These are phyloP conservation scores for Neoscytalidium dimidiatum DNA, from an alignment of 2,329 filamentous ascomycete genomes.

Conservation along the genomic window DNA sequence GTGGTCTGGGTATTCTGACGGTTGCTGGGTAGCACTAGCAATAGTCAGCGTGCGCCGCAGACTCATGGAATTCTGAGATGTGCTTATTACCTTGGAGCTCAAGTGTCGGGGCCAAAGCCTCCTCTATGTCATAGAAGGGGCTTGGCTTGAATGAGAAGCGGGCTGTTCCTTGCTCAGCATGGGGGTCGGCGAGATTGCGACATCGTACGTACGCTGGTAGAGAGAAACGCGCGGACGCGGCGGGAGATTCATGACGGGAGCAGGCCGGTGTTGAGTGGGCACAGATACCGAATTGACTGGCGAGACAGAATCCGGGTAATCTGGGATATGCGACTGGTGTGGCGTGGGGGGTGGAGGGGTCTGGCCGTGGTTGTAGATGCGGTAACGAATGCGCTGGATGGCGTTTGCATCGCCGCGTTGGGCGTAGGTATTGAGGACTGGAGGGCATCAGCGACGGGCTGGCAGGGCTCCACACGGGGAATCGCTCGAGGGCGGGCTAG, in stretches of 20 bases:
- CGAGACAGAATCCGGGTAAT: slow-evolving; percentile 24
- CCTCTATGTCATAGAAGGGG: slow-evolving; percentile 77
- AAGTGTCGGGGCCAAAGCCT: slow-evolving; percentile 64
- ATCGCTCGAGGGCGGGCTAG: slow-evolving; percentile 22
- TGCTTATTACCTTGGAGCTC: slow-evolving; percentile 69
- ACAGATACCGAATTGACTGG: slow-evolving; percentile 24
- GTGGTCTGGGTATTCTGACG: slow-evolving; percentile 61
- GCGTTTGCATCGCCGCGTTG: slow-evolving; percentile 34
- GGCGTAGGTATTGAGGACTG: slow-evolving; percentile 43
- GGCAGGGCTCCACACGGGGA: background rate
- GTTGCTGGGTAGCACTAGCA: slow-evolving; percentile 60
- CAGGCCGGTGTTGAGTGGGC: slow-evolving; percentile 25
- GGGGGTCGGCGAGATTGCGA: background rate
- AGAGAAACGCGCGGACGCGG: slow-evolving; percentile 4
- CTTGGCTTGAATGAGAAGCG: slow-evolving; percentile 68
- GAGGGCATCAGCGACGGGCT: slow-evolving; percentile 20
- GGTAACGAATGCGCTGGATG: slow-evolving; percentile 42
- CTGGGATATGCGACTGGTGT: slow-evolving; percentile 26
- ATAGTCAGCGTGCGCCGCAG: background rate
- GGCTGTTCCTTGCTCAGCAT: slow-evolving; percentile 33
- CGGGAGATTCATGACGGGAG: slow-evolving; percentile 10
- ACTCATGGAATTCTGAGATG: background rate
- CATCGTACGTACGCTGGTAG: background rate
- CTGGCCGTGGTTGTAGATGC: slow-evolving; percentile 43
- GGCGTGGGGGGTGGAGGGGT: slow-evolving; percentile 32